Evolutionary conservation across 257 asterid genomes (phyloP).

Genomic region (Lycium ferocissimum): DNA sequence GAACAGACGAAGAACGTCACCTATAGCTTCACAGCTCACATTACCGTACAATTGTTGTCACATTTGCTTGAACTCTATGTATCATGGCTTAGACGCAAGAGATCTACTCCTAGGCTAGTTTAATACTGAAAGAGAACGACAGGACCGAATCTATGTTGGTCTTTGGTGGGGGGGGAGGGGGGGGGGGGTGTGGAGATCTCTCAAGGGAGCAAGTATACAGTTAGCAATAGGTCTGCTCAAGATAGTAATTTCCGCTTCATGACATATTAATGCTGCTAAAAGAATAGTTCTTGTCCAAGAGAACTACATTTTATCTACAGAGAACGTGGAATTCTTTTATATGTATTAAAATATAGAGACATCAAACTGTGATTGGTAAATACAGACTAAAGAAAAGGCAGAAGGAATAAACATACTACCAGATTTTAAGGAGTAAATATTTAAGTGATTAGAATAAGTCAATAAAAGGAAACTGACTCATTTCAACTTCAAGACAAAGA

Average conservation of each 20-base stretch:
- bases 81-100: neutral
- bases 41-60: neutral
- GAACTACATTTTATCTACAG: neutral
- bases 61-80: constrained; percentile 15
- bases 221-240: neutral
- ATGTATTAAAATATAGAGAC: neutral
- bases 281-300: constrained; percentile 20
- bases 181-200: neutral
- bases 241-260: neutral
- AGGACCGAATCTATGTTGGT: neutral
- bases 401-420: neutral
- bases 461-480: neutral
- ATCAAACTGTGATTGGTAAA: constrained; percentile 15
- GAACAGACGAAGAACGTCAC: constrained; percentile 2
- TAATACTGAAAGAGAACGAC: neutral
- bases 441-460: neutral
- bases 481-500: constrained; percentile 4
- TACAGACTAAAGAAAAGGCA: constrained; percentile 13
- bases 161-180: neutral
- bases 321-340: neutral
- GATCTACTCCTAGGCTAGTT: neutral
- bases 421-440: constrained; percentile 12
- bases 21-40: constrained; percentile 12
- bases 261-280: neutral
- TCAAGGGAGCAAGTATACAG: neutral